These are phyloP conservation scores for Coemansia sp. DNA, from an alignment of 192 early-diverging fungal species.

Conservation along the genomic window DNA sequence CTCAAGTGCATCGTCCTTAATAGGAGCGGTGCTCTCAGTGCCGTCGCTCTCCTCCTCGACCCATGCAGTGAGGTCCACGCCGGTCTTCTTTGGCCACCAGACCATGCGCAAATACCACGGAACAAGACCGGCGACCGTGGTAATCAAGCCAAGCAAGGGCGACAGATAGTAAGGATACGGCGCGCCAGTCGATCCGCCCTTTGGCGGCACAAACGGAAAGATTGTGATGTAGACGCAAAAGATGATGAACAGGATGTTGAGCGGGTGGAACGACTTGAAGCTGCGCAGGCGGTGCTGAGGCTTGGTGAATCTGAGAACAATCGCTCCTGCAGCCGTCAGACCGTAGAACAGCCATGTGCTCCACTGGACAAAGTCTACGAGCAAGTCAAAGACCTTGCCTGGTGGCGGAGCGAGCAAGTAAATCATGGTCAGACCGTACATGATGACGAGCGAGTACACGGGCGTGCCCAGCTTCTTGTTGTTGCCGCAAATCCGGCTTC, in stretches of 20 bases:
- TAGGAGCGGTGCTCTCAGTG: not conserved
- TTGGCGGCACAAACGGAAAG: slow-evolving; percentile 58
- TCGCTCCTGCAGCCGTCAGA: slow-evolving; percentile 53
- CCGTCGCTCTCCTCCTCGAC: slow-evolving; percentile 18
- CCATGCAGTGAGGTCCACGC: slow-evolving; percentile 27
- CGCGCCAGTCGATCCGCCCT: not conserved
- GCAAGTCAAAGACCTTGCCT: slow-evolving; percentile 60
- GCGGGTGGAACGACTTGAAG: slow-evolving; percentile 50
- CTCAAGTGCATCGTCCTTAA: not conserved
- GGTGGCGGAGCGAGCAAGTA: slow-evolving; percentile 58
- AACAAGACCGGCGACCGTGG: slow-evolving; percentile 32
- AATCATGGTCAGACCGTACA: slow-evolving; percentile 51
- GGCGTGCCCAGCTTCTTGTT: slow-evolving; percentile 51
- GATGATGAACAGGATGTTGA: slow-evolving; percentile 55
- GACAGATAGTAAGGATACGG: slow-evolving; percentile 54
- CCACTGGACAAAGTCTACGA: slow-evolving; percentile 60
- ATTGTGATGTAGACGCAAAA: slow-evolving; percentile 54
- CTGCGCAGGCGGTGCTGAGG: slow-evolving; percentile 48
- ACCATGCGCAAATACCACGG: slow-evolving; percentile 54
- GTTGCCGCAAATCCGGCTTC: slow-evolving; percentile 40
- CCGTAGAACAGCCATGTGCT: slow-evolving; percentile 64
- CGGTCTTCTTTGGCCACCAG: slow-evolving; percentile 45
- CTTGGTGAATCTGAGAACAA: slow-evolving; percentile 47
- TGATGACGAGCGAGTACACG: slow-evolving; percentile 35
- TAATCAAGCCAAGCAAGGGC: slow-evolving; percentile 47